Evolutionary conservation across 2,329 filamentous ascomycete species (phyloP).

Genomic region (Aschersonia sp.): DNA sequence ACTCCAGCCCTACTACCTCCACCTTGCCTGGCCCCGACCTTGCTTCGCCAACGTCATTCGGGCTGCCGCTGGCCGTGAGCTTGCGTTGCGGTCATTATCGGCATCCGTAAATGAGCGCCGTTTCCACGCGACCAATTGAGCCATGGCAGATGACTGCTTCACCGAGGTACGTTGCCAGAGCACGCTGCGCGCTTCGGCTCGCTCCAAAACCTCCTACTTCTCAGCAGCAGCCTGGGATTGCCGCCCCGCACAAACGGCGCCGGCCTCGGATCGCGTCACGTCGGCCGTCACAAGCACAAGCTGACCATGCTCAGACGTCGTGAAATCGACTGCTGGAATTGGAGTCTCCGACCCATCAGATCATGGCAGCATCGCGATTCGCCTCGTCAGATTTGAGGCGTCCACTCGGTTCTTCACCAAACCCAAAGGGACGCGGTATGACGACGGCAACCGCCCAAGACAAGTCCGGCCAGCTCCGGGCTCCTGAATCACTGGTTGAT

Average conservation of each 20-base stretch:
- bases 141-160: conserved; percentile 31
- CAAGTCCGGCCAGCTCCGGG: background rate
- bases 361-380: conserved; percentile 32
- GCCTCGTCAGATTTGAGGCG: conserved; percentile 31
- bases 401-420: conserved; percentile 36
- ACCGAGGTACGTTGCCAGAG: conserved; percentile 24
- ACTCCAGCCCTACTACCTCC: background rate
- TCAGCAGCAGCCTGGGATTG: background rate
- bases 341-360: conserved; percentile 14
- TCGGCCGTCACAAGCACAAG: conserved; percentile 1
- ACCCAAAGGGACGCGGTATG: conserved; percentile 41
- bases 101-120: conserved; percentile 25
- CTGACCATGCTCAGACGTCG: conserved; percentile 19
- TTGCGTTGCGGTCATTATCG: background rate
- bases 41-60: background rate
- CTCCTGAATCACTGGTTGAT: background rate
- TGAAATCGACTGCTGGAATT: conserved; percentile 23
- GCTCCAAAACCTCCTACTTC: too few species aligned
- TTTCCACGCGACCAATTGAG: conserved; percentile 26
- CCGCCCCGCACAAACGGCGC: background rate
- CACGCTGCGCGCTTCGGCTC: background rate
- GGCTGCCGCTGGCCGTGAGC: background rate
- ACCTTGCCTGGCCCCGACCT: background rate
- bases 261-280: background rate
- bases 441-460: conserved; percentile 4